Conservation (phyloP, 257 asterid species). For the Avicennia marina region DNA sequence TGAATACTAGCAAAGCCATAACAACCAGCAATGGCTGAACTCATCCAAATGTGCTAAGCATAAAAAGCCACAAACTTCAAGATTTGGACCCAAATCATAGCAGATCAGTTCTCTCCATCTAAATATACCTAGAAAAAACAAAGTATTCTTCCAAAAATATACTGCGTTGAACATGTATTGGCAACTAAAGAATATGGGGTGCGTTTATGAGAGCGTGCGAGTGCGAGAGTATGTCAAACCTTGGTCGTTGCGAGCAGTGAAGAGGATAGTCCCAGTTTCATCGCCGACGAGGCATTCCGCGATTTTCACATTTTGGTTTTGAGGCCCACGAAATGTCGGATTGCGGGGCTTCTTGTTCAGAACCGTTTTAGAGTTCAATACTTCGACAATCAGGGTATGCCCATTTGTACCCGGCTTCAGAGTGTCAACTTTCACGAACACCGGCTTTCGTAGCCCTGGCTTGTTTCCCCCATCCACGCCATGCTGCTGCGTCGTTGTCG, state of each 20-base stretch:
- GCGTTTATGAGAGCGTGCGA: not conserved
- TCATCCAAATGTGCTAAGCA: too few species aligned
- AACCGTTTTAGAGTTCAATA: slow-evolving; percentile 53
- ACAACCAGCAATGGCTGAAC: too few species aligned
- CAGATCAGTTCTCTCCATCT: not conserved
- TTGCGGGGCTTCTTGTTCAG: slow-evolving; percentile 66
- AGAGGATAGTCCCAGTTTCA: slow-evolving; percentile 72
- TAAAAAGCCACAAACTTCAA: too few species aligned
- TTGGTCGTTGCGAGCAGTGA: slow-evolving; percentile 82
- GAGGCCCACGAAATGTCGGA: slow-evolving; percentile 45
- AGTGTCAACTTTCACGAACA: slow-evolving; percentile 57
- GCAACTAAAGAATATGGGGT: not conserved
- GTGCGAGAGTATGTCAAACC: slow-evolving; percentile 27
- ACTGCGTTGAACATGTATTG: not conserved
- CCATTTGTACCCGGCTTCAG: slow-evolving; percentile 74
- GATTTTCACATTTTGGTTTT: slow-evolving; percentile 47
- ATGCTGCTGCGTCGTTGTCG: slow-evolving; percentile 29
- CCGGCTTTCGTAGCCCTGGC: slow-evolving; percentile 68
- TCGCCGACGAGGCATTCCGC: slow-evolving; percentile 85
- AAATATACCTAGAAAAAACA: not conserved
- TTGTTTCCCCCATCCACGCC: slow-evolving; percentile 30
- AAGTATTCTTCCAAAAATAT: not conserved
- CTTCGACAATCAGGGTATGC: slow-evolving; percentile 58
- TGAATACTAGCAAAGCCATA: too few species aligned
- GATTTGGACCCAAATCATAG: not conserved